Evolutionary conservation across 306 rosid genomes (phyloP).

Genomic region (Cucurbita moschata): DNA sequence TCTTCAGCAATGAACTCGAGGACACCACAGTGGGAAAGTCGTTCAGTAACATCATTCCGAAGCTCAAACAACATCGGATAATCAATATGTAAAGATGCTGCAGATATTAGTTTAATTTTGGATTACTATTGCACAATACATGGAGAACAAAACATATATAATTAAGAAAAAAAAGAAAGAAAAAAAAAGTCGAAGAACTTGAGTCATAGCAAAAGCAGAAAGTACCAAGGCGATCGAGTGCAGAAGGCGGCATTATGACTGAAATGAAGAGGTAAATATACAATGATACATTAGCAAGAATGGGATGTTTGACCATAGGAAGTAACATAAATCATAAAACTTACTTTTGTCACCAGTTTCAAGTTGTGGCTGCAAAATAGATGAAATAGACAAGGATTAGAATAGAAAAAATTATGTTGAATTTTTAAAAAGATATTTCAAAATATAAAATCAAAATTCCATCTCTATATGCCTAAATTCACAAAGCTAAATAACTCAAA

Average conservation of each 20-base stretch:
- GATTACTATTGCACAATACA: constrained; percentile 12
- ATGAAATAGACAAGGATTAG: constrained; percentile 1
- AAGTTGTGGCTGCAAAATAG: constrained; percentile 70
- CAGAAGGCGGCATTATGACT: constrained; percentile 99
- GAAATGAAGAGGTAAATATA: constrained; percentile 9
- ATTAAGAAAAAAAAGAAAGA: background rate
- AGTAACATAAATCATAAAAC: constrained; percentile 3
- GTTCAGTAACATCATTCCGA: constrained; percentile 49
- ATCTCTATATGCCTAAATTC: background rate
- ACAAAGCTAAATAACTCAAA: background rate
- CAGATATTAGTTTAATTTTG: constrained; percentile 13
- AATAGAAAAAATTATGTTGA: background rate
- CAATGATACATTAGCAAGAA: constrained; percentile 6
- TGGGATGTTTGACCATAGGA: background rate
- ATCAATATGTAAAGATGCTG: constrained; percentile 96
- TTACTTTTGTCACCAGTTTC: constrained; percentile 97
- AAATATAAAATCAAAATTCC: background rate
- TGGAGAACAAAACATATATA: background rate
- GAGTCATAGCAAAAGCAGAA: constrained; percentile 8
- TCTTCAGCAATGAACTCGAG: constrained; percentile 95
- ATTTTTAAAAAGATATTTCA: background rate
- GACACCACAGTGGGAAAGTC: constrained; percentile 94
- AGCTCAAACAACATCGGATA: constrained; percentile 99
- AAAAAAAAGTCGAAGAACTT: background rate
- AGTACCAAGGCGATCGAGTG: constrained; percentile 98